A percentile compares a stretch with the other conserved stretches of the same genome.
phyloP scores from a whole-genome alignment of 2,329 filamentous ascomycete genomes.

The Colletotrichum musicola region DNA sequence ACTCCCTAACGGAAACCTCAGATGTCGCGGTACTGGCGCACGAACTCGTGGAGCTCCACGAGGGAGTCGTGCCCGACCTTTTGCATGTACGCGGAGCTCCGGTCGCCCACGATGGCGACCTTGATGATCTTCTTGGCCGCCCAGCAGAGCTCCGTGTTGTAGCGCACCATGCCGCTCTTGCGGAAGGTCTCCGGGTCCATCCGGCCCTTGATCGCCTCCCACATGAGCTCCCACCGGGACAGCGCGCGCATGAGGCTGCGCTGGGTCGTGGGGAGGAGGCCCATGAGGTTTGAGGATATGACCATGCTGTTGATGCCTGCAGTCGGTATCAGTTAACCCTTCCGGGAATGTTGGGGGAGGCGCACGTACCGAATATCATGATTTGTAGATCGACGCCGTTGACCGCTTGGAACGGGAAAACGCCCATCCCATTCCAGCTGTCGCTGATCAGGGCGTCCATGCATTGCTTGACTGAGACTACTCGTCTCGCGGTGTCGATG shows the following conservation, averaged over 20 bases:
- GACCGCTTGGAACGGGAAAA: slow-evolving; percentile 31
- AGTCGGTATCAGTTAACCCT: not conserved
- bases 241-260: slow-evolving; percentile 37
- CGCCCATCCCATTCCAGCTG: slow-evolving; percentile 31
- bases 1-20: not conserved
- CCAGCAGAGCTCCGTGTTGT: slow-evolving; percentile 38
- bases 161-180: slow-evolving; percentile 20
- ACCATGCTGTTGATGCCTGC: slow-evolving; percentile 30
- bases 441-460: slow-evolving; percentile 42
- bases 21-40: slow-evolving; percentile 27
- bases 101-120: slow-evolving; percentile 29
- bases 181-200: slow-evolving; percentile 10
- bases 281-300: slow-evolving; percentile 38
- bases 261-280: slow-evolving; percentile 26
- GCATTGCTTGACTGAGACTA: slow-evolving; percentile 36
- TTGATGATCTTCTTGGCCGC: slow-evolving; percentile 26
- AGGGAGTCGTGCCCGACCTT: slow-evolving; percentile 33
- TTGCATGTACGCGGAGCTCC: slow-evolving; percentile 34
- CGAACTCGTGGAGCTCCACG: slow-evolving; percentile 29
- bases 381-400: slow-evolving; percentile 30
- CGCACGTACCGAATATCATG: slow-evolving; percentile 31
- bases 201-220: slow-evolving; percentile 20
- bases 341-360: accelerated
- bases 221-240: slow-evolving; percentile 42
- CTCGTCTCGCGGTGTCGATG: slow-evolving; percentile 1